phyloP scores from a whole-genome alignment of 768 basidiomycete species.

The Boletellus ananas region DNA sequence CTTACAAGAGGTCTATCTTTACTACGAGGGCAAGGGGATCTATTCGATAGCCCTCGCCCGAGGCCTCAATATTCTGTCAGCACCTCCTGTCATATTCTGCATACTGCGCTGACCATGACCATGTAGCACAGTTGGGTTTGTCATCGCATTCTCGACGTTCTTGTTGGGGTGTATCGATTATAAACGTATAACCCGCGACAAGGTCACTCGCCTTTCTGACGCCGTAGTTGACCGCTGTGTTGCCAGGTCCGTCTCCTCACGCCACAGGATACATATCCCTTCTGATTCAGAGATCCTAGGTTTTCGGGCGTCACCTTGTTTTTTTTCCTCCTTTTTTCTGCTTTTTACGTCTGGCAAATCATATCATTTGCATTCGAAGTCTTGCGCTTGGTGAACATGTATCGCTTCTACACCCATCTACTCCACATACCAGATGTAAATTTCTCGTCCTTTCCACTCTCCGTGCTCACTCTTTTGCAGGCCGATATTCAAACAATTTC shows the following conservation, averaged over 20 bases:
- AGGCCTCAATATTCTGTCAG: constrained; percentile 92
- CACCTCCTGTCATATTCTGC: constrained; percentile 27
- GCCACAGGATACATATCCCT: neutral
- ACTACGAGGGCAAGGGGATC: constrained; percentile 96
- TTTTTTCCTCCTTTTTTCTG: constrained; percentile 81
- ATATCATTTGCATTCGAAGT: constrained; percentile 72
- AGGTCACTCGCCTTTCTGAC: constrained; percentile 67
- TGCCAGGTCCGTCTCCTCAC: constrained; percentile 55
- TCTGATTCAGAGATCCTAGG: constrained; percentile 37
- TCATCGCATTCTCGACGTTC: constrained; percentile 98
- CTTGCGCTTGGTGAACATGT: constrained; percentile 85
- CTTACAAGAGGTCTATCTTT: constrained; percentile 90
- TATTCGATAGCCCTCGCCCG: constrained; percentile 90
- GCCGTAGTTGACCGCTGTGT: constrained; percentile 82
- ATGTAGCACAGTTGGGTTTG: constrained; percentile 91
- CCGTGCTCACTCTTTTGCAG: constrained; percentile 41
- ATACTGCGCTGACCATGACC: constrained; percentile 23
- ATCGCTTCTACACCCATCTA: constrained; percentile 92
- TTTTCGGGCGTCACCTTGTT: constrained; percentile 82
- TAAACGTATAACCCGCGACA: constrained; percentile 65
- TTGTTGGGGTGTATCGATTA: constrained; percentile 94
- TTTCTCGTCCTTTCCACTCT: neutral
- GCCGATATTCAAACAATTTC: constrained; percentile 97
- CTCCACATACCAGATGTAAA: constrained; percentile 92
- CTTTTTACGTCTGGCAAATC: constrained; percentile 88